Conservation (phyloP, 202 grass and related monocot genomes). For the Hordeum pubiflorum region DNA sequence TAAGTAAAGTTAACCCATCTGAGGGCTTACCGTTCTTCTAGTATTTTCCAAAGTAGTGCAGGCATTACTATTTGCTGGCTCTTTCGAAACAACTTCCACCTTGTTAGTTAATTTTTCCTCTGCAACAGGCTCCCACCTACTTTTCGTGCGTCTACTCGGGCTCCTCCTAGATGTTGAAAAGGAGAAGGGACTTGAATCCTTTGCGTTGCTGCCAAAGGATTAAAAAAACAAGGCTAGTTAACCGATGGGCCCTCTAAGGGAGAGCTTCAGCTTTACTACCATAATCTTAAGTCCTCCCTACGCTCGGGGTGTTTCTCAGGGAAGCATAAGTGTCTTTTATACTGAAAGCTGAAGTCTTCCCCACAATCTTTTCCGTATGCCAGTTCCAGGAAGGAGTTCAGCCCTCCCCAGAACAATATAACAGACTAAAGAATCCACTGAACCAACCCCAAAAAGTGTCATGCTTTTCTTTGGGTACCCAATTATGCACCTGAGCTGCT, state of each 20-base stretch:
- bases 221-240: conserved; percentile 5
- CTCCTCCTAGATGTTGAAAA: conserved; percentile 39
- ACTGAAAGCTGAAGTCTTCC: neutral
- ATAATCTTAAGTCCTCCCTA: neutral
- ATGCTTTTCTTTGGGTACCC: neutral
- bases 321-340: neutral
- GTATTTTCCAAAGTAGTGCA: conserved; percentile 30
- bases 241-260: neutral
- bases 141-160: conserved; percentile 51
- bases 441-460: neutral
- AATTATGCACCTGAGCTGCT: conserved; percentile 4
- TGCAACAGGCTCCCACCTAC: conserved; percentile 80
- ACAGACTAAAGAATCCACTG: neutral
- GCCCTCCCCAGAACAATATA: neutral
- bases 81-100: conserved; percentile 29
- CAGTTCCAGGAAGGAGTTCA: neutral
- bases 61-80: conserved; percentile 19
- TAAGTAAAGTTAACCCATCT: neutral
- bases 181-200: conserved; percentile 46
- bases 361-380: neutral
- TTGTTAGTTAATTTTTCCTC: conserved; percentile 48
- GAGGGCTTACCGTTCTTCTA: conserved; percentile 32
- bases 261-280: neutral
- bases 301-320: neutral
- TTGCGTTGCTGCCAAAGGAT: conserved; percentile 39